Percentiles rank a stretch among this genome's conserved stretches.
Evolutionary conservation across 148 eudicot genomes (phyloP).

Genomic region (Euryodendron excelsum): DNA sequence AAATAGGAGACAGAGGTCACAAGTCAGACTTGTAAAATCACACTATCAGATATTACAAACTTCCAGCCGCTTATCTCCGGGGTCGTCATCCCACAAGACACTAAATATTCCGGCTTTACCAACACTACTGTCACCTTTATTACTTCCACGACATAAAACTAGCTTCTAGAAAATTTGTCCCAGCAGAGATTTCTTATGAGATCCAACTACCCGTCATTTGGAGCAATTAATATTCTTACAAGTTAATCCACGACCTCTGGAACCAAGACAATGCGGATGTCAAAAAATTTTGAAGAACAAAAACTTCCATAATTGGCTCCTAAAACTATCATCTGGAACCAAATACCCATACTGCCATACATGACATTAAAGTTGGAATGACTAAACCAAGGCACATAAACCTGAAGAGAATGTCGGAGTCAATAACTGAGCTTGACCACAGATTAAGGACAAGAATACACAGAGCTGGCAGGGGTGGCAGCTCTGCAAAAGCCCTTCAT

Average conservation of each 20-base stretch:
- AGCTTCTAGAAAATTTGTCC: too few species aligned
- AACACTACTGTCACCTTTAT: not conserved
- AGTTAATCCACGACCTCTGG: not conserved
- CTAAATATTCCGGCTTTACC: too few species aligned
- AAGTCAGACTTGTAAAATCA: too few species aligned
- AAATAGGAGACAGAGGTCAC: too few species aligned
- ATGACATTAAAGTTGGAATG: not conserved
- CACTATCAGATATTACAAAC: too few species aligned
- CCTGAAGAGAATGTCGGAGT: not conserved
- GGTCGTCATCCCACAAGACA: too few species aligned
- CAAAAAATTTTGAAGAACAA: not conserved
- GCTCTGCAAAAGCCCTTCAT: not conserved
- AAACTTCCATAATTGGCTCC: not conserved
- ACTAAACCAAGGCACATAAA: not conserved
- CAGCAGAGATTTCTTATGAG: not conserved
- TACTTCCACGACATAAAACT: not conserved
- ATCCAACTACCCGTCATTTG: not conserved
- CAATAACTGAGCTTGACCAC: not conserved
- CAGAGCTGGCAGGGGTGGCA: not conserved
- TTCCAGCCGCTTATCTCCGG: too few species aligned
- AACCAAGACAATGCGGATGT: not conserved
- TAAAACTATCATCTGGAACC: not conserved
- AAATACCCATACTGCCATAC: not conserved
- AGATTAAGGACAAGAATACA: not conserved
- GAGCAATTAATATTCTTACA: not conserved